These are phyloP conservation scores for Canariomyces notabilis DNA, from an alignment of 2,329 filamentous ascomycete genomes.

Conservation along the genomic window DNA sequence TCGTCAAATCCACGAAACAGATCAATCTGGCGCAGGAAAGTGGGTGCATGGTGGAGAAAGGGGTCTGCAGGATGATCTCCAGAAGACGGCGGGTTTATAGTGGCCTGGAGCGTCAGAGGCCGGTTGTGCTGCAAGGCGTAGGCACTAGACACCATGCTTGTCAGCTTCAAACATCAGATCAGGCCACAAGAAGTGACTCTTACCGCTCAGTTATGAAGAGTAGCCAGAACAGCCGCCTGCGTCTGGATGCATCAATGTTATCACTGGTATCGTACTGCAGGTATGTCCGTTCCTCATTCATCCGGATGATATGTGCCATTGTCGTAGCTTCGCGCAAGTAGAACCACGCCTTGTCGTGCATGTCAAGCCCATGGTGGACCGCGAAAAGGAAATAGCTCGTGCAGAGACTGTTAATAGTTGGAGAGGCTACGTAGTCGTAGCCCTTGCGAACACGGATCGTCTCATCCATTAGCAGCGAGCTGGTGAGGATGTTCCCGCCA, in stretches of 20 bases:
- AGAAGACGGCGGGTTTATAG: constrained; percentile 59
- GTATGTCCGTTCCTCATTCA: constrained; percentile 62
- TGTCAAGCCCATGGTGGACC: constrained; percentile 64
- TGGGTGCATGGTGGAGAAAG: constrained; percentile 46
- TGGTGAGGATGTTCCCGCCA: constrained; percentile 57
- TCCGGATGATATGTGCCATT: constrained; percentile 55
- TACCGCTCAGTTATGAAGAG: constrained; percentile 67
- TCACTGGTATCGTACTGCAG: constrained; percentile 51
- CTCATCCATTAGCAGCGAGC: constrained; percentile 64
- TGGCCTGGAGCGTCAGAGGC: constrained; percentile 65
- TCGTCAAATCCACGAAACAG: constrained; percentile 65
- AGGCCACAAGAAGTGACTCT: constrained; percentile 17
- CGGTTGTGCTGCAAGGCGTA: constrained; percentile 67
- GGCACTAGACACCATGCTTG: constrained; percentile 41
- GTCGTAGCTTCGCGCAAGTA: constrained; percentile 73
- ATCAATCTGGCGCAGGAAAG: constrained; percentile 56
- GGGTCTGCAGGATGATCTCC: constrained; percentile 56
- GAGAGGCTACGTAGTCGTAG: constrained; percentile 54
- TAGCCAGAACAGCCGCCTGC: constrained; percentile 67
- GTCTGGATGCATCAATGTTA: constrained; percentile 55
- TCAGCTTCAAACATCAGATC: constrained; percentile 16
- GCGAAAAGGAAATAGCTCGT: constrained; percentile 79
- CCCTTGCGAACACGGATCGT: constrained; percentile 59
- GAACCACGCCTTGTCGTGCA: constrained; percentile 74
- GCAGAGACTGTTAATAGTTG: constrained; percentile 54